These are phyloP conservation scores for Gelatoporia subvermispora DNA, from an alignment of 768 basidiomycete species.

Conservation along the genomic window DNA sequence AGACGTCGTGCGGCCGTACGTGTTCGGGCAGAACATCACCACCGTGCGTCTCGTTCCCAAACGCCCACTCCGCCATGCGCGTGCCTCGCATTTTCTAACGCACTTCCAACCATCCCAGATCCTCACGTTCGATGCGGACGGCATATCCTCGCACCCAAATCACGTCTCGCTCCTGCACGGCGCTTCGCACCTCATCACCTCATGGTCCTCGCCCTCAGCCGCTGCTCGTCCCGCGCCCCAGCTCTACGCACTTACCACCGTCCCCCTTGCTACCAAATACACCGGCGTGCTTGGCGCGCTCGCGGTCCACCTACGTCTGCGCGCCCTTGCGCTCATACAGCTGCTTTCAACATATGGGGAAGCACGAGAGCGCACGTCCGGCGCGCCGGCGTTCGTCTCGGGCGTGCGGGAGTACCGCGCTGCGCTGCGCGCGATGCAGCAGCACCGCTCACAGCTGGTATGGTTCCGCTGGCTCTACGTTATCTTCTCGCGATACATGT, in stretches of 20 bases:
- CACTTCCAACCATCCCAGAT: slow-evolving; percentile 42
- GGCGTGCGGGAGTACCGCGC: slow-evolving; percentile 49
- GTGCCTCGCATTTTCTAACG: background rate
- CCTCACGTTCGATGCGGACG: slow-evolving; percentile 75
- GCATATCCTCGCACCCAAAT: slow-evolving; percentile 85
- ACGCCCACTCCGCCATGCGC: background rate
- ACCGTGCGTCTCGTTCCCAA: slow-evolving; percentile 38
- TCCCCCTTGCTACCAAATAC: slow-evolving; percentile 57
- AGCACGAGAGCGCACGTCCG: background rate
- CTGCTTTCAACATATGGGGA: no score
- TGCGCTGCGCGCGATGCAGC: slow-evolving; percentile 63
- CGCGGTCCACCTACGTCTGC: background rate
- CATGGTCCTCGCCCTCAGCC: slow-evolving; percentile 5
- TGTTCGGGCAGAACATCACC: slow-evolving; percentile 54
- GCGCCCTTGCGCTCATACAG: background rate
- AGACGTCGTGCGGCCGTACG: slow-evolving; percentile 51
- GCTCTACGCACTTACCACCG: slow-evolving; percentile 59
- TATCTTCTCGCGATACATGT: slow-evolving; percentile 81
- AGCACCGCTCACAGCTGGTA: slow-evolving; percentile 70
- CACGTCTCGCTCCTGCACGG: slow-evolving; percentile 68
- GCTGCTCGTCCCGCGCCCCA: slow-evolving; percentile 28
- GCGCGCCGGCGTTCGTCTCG: slow-evolving; percentile 47
- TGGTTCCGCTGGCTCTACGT: slow-evolving; percentile 92
- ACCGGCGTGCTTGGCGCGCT: slow-evolving; percentile 47
- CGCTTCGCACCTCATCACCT: slow-evolving; percentile 37